These are phyloP conservation scores for Aspergillus sp. DNA, from an alignment of 2,329 filamentous ascomycete genomes.

Conservation along the genomic window DNA sequence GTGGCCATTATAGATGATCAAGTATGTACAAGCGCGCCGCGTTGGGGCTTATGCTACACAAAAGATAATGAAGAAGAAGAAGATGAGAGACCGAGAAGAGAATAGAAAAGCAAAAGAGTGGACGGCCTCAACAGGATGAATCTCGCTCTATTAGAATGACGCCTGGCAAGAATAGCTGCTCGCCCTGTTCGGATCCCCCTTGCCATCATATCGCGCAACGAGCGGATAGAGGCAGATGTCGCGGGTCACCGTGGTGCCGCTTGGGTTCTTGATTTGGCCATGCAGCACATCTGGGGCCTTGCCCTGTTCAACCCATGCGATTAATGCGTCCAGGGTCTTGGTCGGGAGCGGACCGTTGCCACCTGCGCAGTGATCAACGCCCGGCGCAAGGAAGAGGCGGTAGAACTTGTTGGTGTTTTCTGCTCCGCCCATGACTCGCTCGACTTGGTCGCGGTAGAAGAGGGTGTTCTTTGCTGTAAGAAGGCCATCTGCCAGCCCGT, in stretches of 20 bases:
- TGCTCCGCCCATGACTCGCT: too few species aligned
- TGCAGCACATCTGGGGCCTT: background rate
- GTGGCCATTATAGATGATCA: too few species aligned
- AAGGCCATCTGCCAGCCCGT: too few species aligned
- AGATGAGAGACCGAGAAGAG: slow-evolving; percentile 20
- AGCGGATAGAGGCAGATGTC: background rate
- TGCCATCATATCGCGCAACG: background rate
- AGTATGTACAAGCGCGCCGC: too few species aligned
- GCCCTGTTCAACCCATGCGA: slow-evolving; percentile 1
- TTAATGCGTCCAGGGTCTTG: background rate
- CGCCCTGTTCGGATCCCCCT: background rate
- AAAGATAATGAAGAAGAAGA: background rate
- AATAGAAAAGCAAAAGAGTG: too few species aligned
- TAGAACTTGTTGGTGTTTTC: background rate
- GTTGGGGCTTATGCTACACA: too few species aligned
- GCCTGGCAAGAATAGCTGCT: background rate
- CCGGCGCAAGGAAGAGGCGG: slow-evolving; percentile 3
- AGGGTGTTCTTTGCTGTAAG: too few species aligned
- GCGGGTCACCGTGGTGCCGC: background rate
- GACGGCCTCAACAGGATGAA: too few species aligned
- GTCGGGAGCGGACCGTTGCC: background rate
- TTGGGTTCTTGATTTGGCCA: background rate
- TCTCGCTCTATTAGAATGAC: too few species aligned
- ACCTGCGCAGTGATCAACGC: background rate
- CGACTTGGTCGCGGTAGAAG: too few species aligned